Percentiles rank a stretch among this genome's conserved stretches.
Evolutionary conservation across 2,329 filamentous ascomycete species (phyloP).

Genomic region (Fusarium sp.): DNA sequence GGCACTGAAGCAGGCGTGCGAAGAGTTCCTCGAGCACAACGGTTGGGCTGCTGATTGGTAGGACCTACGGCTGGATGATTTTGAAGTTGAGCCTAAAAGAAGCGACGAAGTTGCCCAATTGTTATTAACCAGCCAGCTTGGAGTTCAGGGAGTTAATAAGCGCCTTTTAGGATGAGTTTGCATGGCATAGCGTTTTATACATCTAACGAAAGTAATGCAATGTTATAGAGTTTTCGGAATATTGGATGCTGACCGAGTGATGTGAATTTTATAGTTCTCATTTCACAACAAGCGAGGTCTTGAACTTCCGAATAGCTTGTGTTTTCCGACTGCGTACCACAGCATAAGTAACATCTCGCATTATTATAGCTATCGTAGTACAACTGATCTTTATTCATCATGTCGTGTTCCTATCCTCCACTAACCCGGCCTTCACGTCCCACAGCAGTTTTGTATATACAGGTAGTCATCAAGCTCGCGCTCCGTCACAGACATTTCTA

Average conservation of each 20-base stretch:
- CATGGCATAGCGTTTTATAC: background rate
- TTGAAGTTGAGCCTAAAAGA: no score
- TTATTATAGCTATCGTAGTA: constrained; percentile 17
- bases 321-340: background rate
- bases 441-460: constrained; percentile 39
- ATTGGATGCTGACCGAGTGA: background rate
- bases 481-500: constrained; percentile 39
- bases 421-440: constrained; percentile 9
- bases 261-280: no score
- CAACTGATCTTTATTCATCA: constrained; percentile 43
- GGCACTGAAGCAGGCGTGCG: constrained; percentile 82
- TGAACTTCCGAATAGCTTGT: background rate
- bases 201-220: background rate
- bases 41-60: constrained; percentile 96
- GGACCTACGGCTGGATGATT: background rate
- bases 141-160: background rate
- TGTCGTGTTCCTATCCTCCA: constrained; percentile 43
- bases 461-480: constrained; percentile 44
- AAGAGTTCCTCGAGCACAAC: constrained; percentile 86
- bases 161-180: background rate
- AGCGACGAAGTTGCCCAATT: background rate
- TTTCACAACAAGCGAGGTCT: no score
- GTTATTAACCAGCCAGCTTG: background rate
- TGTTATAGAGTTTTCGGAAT: background rate
- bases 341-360: background rate